Conservation (phyloP, 805 yeast genomes). For the Naumovozyma dairenensis region DNA sequence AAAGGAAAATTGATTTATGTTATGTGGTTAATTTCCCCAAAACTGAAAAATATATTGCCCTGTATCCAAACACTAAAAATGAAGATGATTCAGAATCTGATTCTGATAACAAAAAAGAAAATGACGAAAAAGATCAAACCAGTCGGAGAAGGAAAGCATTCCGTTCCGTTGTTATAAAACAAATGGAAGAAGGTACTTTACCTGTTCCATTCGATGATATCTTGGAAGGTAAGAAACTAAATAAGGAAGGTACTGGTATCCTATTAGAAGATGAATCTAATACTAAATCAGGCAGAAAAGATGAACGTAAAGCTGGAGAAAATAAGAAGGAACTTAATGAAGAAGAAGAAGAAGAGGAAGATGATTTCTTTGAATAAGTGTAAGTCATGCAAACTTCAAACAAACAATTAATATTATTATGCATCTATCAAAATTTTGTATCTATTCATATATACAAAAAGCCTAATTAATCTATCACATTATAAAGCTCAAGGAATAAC, state of each 20-base stretch:
- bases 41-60: conserved; percentile 66
- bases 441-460: too few species aligned
- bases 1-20: conserved; percentile 59
- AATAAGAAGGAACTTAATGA: conserved; percentile 11
- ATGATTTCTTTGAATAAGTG: conserved; percentile 38
- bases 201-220: conserved; percentile 47
- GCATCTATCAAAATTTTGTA: too few species aligned
- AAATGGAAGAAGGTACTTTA: conserved; percentile 43
- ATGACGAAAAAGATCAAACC: conserved; percentile 34
- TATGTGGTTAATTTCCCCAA: conserved; percentile 73
- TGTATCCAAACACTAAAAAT: conserved; percentile 43
- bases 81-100: conserved; percentile 22
- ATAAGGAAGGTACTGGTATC: conserved; percentile 20
- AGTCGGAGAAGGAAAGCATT: conserved; percentile 37
- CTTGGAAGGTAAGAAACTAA: conserved; percentile 28
- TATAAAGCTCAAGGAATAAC: too few species aligned
- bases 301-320: conserved; percentile 7
- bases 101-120: conserved; percentile 11
- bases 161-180: conserved; percentile 43
- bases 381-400: too few species aligned
- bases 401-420: too few species aligned
- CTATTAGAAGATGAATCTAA: conserved; percentile 8
- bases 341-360: conserved; percentile 31
- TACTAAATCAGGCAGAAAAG: conserved; percentile 11
- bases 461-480: too few species aligned